Evolutionary conservation across 257 asterid genomes (phyloP).

Genomic region (Fraxinus cuspidata): DNA sequence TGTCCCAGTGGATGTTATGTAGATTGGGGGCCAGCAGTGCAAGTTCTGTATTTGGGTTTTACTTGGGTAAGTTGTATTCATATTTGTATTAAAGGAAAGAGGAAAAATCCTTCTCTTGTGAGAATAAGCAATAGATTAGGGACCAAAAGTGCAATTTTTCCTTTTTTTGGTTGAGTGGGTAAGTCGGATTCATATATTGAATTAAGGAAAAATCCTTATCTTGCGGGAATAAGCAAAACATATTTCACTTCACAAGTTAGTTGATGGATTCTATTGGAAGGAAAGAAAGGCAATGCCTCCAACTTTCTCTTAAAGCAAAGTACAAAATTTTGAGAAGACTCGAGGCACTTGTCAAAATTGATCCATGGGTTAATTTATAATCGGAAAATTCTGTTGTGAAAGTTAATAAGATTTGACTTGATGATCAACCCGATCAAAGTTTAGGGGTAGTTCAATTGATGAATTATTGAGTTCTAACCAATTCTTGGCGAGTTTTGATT

Average conservation of each 20-base stretch:
- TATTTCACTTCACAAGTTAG: neutral
- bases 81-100: neutral
- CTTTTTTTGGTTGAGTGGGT: slow-evolving; percentile 9
- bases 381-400: too few relatives aligned
- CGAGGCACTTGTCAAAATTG: neutral
- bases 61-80: neutral
- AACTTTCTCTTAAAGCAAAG: neutral
- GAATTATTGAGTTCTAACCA: too few relatives aligned
- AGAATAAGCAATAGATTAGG: slow-evolving; percentile 18
- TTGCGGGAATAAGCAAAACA: slow-evolving; percentile 37
- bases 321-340: neutral
- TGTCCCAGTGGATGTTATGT: neutral
- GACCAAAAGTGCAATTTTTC: neutral
- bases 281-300: slow-evolving; percentile 10
- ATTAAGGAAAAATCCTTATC: slow-evolving; percentile 31
- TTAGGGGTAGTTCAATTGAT: too few relatives aligned
- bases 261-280: slow-evolving; percentile 29
- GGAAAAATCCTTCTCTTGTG: neutral
- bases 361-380: too few relatives aligned
- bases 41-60: neutral
- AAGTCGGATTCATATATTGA: neutral
- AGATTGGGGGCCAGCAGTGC: neutral
- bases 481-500: too few relatives aligned
- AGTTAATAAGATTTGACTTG: too few relatives aligned
- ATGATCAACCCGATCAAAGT: too few relatives aligned